Percentiles rank a stretch among this genome's conserved stretches.
Evolutionary conservation across 768 basidiomycete species (phyloP).

Genomic region (Lactifluus volemus): DNA sequence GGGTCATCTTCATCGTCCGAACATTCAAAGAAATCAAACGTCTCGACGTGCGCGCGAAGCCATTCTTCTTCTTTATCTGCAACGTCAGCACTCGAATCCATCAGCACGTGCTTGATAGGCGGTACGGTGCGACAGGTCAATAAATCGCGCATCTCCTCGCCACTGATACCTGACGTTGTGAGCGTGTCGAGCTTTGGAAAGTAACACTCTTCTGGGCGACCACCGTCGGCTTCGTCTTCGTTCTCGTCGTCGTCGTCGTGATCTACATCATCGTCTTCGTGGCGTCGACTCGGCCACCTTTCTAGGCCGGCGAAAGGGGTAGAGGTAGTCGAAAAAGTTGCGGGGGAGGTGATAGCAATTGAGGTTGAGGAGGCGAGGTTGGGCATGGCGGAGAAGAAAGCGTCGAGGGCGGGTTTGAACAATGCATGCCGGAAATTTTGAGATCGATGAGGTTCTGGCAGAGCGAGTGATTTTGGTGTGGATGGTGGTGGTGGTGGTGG

Average conservation of each 20-base stretch:
- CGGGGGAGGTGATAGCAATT: constrained; percentile 28
- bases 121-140: constrained; percentile 37
- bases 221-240: background rate
- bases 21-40: constrained; percentile 45
- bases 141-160: constrained; percentile 34
- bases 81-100: constrained; percentile 40
- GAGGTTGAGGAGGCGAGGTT: constrained; percentile 39
- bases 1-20: constrained; percentile 41
- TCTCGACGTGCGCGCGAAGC: constrained; percentile 42
- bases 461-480: constrained; percentile 27
- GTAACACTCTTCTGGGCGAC: constrained; percentile 20
- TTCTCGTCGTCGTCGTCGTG: background rate
- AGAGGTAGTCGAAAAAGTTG: constrained; percentile 24
- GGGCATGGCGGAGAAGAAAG: constrained; percentile 39
- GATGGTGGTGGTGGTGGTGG: background rate
- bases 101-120: constrained; percentile 38
- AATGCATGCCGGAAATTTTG: constrained; percentile 44
- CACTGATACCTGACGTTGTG: constrained; percentile 37
- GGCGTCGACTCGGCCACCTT: background rate
- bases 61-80: constrained; percentile 37
- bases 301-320: constrained; percentile 1
- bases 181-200: constrained; percentile 47
- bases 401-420: constrained; percentile 28
- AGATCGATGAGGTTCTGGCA: constrained; percentile 43
- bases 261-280: too few relatives aligned